Evolutionary conservation across 768 basidiomycete species (phyloP).

Genomic region (Fomitopsis serialis): DNA sequence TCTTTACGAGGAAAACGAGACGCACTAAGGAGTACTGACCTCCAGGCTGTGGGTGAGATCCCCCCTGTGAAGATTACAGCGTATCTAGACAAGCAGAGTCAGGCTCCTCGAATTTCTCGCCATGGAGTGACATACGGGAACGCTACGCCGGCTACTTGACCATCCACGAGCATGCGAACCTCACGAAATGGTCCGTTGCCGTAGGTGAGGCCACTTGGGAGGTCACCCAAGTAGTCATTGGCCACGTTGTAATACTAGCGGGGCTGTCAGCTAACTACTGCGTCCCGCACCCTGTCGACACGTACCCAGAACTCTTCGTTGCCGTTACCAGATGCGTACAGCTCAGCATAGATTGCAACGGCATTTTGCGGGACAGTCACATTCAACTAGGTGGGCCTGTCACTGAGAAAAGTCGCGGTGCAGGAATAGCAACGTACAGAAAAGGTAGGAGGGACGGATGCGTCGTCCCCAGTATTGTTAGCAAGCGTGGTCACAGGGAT

Average conservation of each 20-base stretch:
- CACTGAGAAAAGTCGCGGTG: neutral
- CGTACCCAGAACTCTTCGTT: conserved; percentile 77
- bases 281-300: neutral
- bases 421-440: conserved; percentile 40
- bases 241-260: conserved; percentile 63
- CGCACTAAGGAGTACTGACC: conserved; percentile 31
- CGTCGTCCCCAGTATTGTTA: conserved; percentile 63
- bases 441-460: conserved; percentile 69
- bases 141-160: conserved; percentile 46
- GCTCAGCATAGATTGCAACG: conserved; percentile 60
- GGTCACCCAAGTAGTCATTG: conserved; percentile 47
- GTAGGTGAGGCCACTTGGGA: conserved; percentile 47
- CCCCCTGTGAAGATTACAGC: conserved; percentile 67
- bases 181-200: conserved; percentile 57
- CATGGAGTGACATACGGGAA: conserved; percentile 40
- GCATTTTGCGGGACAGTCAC: conserved; percentile 68
- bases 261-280: neutral
- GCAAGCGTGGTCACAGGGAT: conserved; percentile 64
- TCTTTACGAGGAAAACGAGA: neutral
- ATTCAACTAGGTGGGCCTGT: conserved; percentile 39
- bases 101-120: conserved; percentile 16
- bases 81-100: conserved; percentile 10
- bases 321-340: conserved; percentile 63
- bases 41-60: conserved; percentile 65
- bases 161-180: conserved; percentile 55